Evolutionary conservation across 1,284 basidiomycete genomes (phyloP).

Genomic region (Lignosus rhinocerotis): DNA sequence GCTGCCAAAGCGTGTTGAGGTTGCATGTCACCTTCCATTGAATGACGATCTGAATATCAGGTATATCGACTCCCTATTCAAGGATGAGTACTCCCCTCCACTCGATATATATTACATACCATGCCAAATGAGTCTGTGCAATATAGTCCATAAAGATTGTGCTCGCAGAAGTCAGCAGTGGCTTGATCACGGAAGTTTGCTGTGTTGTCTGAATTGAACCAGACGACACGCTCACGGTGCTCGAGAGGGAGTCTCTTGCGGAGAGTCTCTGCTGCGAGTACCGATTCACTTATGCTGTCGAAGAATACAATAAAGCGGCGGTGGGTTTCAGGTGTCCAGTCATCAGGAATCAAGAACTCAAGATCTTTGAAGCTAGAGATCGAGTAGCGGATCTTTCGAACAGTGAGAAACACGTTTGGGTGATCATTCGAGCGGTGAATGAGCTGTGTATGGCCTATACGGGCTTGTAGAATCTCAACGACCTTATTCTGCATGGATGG

Average conservation of each 20-base stretch:
- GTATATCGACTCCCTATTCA: conserved; percentile 36
- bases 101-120: conserved; percentile 19
- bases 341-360: conserved; percentile 31
- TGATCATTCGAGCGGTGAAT: conserved; percentile 34
- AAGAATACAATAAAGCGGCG: conserved; percentile 35
- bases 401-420: conserved; percentile 33
- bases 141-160: conserved; percentile 22
- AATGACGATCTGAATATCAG: conserved; percentile 34
- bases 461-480: conserved; percentile 16
- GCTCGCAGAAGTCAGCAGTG: conserved; percentile 10
- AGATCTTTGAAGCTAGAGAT: conserved; percentile 33
- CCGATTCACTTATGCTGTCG: conserved; percentile 31
- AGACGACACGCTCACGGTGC: conserved; percentile 27
- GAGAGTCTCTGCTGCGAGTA: conserved; percentile 23
- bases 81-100: neutral
- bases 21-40: conserved; percentile 31
- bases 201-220: conserved; percentile 35
- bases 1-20: conserved; percentile 22
- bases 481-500: conserved; percentile 28
- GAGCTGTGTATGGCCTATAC: neutral
- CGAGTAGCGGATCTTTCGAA: conserved; percentile 29
- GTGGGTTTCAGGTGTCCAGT: conserved; percentile 7
- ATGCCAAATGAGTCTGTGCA: conserved; percentile 36
- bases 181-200: conserved; percentile 23
- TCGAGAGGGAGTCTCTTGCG: conserved; percentile 18